Conservation (phyloP, 148 eudicot genomes). For the Talinum fruticosum region DNA sequence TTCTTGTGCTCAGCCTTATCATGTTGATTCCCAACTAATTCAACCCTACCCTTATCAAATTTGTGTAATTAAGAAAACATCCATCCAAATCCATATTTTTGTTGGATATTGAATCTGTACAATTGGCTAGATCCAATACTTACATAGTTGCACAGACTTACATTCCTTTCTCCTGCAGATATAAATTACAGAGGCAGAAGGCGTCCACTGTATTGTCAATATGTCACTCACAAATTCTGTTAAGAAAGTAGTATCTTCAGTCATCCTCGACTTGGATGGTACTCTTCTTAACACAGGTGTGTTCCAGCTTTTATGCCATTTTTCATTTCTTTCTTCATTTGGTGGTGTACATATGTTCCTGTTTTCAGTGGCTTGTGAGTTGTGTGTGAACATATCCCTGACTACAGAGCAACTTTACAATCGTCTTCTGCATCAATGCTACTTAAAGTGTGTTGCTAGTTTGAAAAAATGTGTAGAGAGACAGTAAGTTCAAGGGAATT, state of each 20-base stretch:
- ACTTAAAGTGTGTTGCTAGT: background rate
- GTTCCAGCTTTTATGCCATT: background rate
- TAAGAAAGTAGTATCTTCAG: conserved; percentile 14
- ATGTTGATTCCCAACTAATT: no score
- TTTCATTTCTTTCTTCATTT: background rate
- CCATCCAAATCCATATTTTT: no score
- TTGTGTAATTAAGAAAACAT: no score
- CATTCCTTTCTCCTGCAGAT: background rate
- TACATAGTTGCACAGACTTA: background rate
- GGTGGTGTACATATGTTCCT: background rate
- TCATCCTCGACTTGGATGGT: conserved; percentile 20
- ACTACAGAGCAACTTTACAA: background rate
- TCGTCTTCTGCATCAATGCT: no score
- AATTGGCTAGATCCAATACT: background rate
- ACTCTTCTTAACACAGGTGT: conserved; percentile 18
- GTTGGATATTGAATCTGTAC: no score
- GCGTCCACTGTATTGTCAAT: background rate
- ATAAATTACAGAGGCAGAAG: background rate
- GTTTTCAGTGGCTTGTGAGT: background rate
- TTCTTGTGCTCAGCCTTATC: no score
- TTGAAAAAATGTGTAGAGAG: background rate
- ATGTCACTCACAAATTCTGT: conserved; percentile 8
- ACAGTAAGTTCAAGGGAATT: no score
- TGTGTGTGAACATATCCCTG: background rate
- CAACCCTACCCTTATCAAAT: no score